phyloP scores from a whole-genome alignment of 2,329 filamentous ascomycete species.

The Cryphonectria naterciae region DNA sequence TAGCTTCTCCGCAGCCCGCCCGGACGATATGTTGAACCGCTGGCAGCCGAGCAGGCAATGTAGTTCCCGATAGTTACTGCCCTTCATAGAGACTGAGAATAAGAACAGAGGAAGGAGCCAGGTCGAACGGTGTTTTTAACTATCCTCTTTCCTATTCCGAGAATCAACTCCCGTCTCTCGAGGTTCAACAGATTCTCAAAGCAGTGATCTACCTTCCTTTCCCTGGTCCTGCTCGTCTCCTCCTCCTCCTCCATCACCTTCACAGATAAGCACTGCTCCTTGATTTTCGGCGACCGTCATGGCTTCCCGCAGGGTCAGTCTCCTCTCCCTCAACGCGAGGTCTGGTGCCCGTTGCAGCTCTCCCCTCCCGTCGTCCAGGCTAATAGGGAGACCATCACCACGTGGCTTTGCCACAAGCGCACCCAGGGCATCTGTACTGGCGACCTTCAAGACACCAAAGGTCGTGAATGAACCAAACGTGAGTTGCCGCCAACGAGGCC shows the following conservation, averaged over 20 bases:
- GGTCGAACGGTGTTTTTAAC: neutral
- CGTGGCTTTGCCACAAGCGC: slow-evolving; percentile 37
- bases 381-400: slow-evolving; percentile 18
- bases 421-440: slow-evolving; percentile 61
- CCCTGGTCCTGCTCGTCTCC: neutral
- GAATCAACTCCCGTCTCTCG: neutral
- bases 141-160: neutral
- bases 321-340: slow-evolving; percentile 21
- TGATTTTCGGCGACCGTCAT: neutral
- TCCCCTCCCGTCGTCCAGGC: slow-evolving; percentile 13
- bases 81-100: neutral
- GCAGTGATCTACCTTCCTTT: neutral
- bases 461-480: slow-evolving; percentile 97
- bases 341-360: slow-evolving; percentile 20
- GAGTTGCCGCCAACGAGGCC: slow-evolving; percentile 43
- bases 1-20: slow-evolving; percentile 3
- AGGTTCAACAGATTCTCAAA: neutral
- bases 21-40: slow-evolving; percentile 1
- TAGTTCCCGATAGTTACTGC: neutral
- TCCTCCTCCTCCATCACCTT: neutral
- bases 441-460: slow-evolving; percentile 84
- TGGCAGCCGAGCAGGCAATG: slow-evolving; percentile 5
- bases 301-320: slow-evolving; percentile 26
- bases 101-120: neutral
- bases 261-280: neutral